Base-by-base conservation (phyloP, 2,329 filamentous ascomycete species). In the Ophiostoma piceae region DNA sequence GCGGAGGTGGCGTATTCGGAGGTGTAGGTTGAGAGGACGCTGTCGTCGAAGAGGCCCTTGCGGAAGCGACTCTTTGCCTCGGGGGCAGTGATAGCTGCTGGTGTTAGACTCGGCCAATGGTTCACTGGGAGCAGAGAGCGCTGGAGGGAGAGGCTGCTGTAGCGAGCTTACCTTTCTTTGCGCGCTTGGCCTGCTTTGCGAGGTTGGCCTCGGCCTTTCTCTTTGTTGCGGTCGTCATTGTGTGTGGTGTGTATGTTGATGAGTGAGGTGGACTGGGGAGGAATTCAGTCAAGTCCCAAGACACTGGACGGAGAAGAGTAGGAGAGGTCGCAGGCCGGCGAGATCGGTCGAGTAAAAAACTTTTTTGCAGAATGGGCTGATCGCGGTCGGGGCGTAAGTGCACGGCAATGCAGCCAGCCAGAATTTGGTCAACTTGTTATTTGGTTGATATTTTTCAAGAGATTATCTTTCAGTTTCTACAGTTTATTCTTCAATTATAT, bases 1-100 rank as follows among this genome's bases (percentile, higher is more conserved):
- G 82, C 79, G 11, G 90, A 92, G 8, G 81, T 76, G 69, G 87
- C 85, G 77, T 92, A 92, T 73, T 85, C 82, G 26, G 80, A 76
- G 11, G 85, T 87, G 78, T 92, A 91, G 43, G 82, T 78, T 70
- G 84, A 75, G 71, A 90, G 82, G 43, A 87, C 83, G 32, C 83
- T 75, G 69, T 84, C 77, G 74, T 88, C 85, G 76, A 92, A 91
- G 54, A 92, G 84, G 5, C 86, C 88, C 68, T 84, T 81, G 69
- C 88, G 85, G 77, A 92, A 92, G 64, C 87, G 83, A 72, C 82
- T 79, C 74, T 84, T 81, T 68, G 86, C 83, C 67, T 85, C 83
- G 22, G 35, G 37, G 11, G 65, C 37, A 16, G 65, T 16, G 14
- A 66, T 66, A 39, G n/a, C 65, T 66, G 43, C 29, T 12, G 16